Percentiles rank a stretch among this genome's conserved stretches.
These are phyloP conservation scores for Pyricularia sp. DNA, from an alignment of 2,329 filamentous ascomycete species.

Conservation along the genomic window DNA sequence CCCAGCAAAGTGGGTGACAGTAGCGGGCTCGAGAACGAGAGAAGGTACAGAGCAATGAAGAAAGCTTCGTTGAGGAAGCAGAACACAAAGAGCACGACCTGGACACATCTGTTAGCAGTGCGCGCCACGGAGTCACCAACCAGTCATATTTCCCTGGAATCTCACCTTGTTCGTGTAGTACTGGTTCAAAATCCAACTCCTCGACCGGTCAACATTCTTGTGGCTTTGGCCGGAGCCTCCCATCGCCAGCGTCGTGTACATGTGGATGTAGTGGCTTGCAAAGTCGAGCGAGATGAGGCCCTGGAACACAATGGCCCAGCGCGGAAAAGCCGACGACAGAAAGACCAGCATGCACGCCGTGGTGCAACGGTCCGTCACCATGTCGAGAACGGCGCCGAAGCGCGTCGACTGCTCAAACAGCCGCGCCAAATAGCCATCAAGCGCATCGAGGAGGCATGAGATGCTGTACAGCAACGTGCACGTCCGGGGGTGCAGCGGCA, in stretches of 20 bases:
- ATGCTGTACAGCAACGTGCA: constrained; percentile 87
- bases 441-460: constrained; percentile 88
- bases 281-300: constrained; percentile 85
- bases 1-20: constrained; percentile 77
- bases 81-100: constrained; percentile 80
- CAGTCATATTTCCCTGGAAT: neutral
- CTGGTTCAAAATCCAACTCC: constrained; percentile 83
- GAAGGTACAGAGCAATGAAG: constrained; percentile 96
- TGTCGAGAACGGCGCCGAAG: constrained; percentile 94
- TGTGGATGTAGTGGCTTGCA: constrained; percentile 97
- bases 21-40: constrained; percentile 88
- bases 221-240: constrained; percentile 73
- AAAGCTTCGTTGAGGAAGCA: constrained; percentile 91
- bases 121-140: neutral
- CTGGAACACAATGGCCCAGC: constrained; percentile 93
- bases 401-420: constrained; percentile 85
- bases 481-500: constrained; percentile 95
- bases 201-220: constrained; percentile 83
- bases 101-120: neutral
- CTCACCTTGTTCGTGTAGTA: constrained; percentile 95
- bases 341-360: constrained; percentile 93
- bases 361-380: constrained; percentile 98
- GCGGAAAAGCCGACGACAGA: constrained; percentile 85
- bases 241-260: constrained; percentile 92
- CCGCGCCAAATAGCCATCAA: constrained; percentile 89